phyloP scores from a whole-genome alignment of 2,329 filamentous ascomycete genomes.

The Sporothrix brunneoviolacea region DNA sequence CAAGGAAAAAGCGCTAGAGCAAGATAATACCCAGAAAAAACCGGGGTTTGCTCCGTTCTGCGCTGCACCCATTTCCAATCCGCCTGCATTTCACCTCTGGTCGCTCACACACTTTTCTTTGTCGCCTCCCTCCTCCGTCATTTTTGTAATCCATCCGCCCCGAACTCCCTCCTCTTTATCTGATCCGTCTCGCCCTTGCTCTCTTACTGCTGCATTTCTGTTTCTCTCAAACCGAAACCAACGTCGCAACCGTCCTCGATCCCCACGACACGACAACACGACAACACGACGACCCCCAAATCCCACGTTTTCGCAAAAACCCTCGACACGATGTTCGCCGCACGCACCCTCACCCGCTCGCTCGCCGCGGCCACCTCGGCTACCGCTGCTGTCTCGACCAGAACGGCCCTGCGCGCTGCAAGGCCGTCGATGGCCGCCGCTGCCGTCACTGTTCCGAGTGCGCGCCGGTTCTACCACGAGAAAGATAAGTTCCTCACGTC shows the following conservation, averaged over 20 bases:
- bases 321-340: conserved; percentile 16
- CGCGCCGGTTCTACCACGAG: conserved; percentile 21
- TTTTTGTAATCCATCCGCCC: neutral
- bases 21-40: no score
- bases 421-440: conserved; percentile 13
- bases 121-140: conserved; percentile 7
- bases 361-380: conserved; percentile 15
- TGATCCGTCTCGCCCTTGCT: neutral
- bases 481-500: conserved; percentile 20
- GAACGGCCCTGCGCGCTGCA: conserved; percentile 15
- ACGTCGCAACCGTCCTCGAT: no score
- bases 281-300: no score
- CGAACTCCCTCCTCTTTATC: neutral
- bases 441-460: conserved; percentile 8
- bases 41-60: no score
- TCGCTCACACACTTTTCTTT: conserved; percentile 7
- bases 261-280: no score
- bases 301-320: no score
- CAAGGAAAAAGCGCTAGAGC: neutral
- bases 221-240: no score
- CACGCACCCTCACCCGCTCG: conserved; percentile 14
- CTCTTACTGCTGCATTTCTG: neutral
- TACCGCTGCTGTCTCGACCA: conserved; percentile 9
- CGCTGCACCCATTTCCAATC: neutral
- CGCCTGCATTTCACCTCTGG: neutral